phyloP scores from a whole-genome alignment of 768 basidiomycete genomes.

The Leucocoprinus sp. region DNA sequence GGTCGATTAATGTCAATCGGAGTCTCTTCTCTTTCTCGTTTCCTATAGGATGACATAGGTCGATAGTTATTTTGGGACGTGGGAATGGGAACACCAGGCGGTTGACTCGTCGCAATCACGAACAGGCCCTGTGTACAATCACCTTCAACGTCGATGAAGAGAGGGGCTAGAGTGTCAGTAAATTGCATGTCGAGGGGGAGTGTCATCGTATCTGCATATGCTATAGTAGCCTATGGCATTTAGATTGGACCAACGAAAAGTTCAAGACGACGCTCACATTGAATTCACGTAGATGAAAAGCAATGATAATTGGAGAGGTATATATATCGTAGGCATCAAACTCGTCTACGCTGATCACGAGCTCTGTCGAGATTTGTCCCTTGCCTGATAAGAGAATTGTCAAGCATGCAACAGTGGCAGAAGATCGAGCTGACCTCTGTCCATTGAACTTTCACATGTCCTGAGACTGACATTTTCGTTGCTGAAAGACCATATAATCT shows the following conservation, averaged over 20 bases:
- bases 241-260: neutral
- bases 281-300: conserved; percentile 80
- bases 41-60: conserved; percentile 21
- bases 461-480: conserved; percentile 60
- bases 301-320: conserved; percentile 55
- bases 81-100: conserved; percentile 29
- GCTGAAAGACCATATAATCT: conserved; percentile 75
- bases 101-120: conserved; percentile 70
- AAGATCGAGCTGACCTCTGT: conserved; percentile 42
- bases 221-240: conserved; percentile 62
- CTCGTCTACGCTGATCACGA: conserved; percentile 69
- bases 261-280: conserved; percentile 37
- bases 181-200: conserved; percentile 64
- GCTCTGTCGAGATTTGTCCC: conserved; percentile 64
- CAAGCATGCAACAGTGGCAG: neutral
- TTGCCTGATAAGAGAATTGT: conserved; percentile 29
- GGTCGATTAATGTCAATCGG: conserved; percentile 31
- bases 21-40: conserved; percentile 37
- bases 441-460: conserved; percentile 58
- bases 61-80: conserved; percentile 19
- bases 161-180: conserved; percentile 62
- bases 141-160: conserved; percentile 71
- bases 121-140: conserved; percentile 61
- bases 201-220: conserved; percentile 67
- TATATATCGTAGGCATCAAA: conserved; percentile 72